These are phyloP conservation scores for Chlorociboria aeruginascens DNA, from an alignment of 495 filamentous ascomycete genomes.

Conservation along the genomic window DNA sequence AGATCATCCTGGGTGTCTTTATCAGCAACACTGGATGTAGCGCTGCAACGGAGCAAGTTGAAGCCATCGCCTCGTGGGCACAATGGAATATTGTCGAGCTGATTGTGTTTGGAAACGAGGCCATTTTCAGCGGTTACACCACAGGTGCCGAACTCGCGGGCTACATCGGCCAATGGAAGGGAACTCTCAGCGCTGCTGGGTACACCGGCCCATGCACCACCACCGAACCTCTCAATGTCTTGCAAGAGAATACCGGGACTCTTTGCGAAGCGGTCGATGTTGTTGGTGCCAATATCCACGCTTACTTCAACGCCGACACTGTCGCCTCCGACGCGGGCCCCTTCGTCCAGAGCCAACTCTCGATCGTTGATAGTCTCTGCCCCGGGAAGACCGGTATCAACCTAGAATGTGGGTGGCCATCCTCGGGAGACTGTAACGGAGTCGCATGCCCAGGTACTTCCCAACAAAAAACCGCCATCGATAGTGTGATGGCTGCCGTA, in stretches of 20 bases:
- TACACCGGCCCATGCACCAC: constrained; percentile 73
- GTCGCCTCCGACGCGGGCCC: constrained; percentile 51
- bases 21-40: constrained; percentile 51
- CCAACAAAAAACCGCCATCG: constrained; percentile 63
- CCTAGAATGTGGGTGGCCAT: constrained; percentile 91
- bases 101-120: constrained; percentile 84
- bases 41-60: constrained; percentile 51
- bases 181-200: constrained; percentile 41
- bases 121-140: constrained; percentile 58
- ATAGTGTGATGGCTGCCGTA: constrained; percentile 40
- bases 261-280: constrained; percentile 70
- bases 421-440: constrained; percentile 53
- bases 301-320: constrained; percentile 76
- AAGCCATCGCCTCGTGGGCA: constrained; percentile 58
- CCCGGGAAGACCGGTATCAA: constrained; percentile 52
- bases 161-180: constrained; percentile 50
- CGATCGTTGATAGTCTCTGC: constrained; percentile 54
- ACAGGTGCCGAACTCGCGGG: constrained; percentile 45
- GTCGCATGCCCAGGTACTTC: constrained; percentile 49
- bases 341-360: constrained; percentile 58
- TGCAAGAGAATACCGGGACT: constrained; percentile 38
- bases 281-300: constrained; percentile 74
- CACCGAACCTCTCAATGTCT: constrained; percentile 69
- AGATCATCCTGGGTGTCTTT: constrained; percentile 78
- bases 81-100: constrained; percentile 66